phyloP scores from a whole-genome alignment of 768 basidiomycete species.

The Russula compacta region DNA sequence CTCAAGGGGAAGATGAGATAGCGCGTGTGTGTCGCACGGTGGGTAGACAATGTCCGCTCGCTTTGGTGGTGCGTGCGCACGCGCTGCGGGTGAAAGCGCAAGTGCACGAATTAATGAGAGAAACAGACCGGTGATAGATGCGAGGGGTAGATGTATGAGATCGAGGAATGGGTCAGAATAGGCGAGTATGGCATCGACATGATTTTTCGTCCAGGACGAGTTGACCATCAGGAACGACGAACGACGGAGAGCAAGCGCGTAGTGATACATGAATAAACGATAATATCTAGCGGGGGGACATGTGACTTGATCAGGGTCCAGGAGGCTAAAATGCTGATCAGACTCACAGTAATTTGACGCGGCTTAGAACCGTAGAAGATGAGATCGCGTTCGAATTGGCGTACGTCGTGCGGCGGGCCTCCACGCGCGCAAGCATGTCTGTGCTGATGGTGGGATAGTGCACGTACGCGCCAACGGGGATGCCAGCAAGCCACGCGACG shows the following conservation, averaged over 20 bases:
- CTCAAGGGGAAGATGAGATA: slow-evolving; percentile 47
- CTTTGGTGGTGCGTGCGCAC: slow-evolving; percentile 13
- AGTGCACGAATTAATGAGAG: not conserved
- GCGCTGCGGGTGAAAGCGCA: not conserved
- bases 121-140: not conserved
- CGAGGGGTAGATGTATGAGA: slow-evolving; percentile 29
- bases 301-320: not conserved
- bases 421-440: slow-evolving; percentile 83
- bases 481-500: slow-evolving; percentile 49
- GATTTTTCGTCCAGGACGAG: slow-evolving; percentile 88
- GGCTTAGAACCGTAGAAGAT: slow-evolving; percentile 43
- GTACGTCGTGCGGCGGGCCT: slow-evolving; percentile 44
- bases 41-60: slow-evolving; percentile 66
- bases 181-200: slow-evolving; percentile 65
- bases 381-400: slow-evolving; percentile 56
- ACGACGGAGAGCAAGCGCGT: slow-evolving; percentile 61
- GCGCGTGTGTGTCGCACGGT: slow-evolving; percentile 78
- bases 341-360: slow-evolving; percentile 55
- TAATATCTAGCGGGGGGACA: slow-evolving; percentile 57
- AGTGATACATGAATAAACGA: slow-evolving; percentile 75
- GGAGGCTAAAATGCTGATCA: not conserved
- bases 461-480: slow-evolving; percentile 83
- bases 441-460: slow-evolving; percentile 97
- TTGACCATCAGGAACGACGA: slow-evolving; percentile 86
- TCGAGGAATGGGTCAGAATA: slow-evolving; percentile 45